These are phyloP conservation scores for Leishmania gerbilli DNA, from an alignment of 208 protist genomes.

Conservation along the genomic window DNA sequence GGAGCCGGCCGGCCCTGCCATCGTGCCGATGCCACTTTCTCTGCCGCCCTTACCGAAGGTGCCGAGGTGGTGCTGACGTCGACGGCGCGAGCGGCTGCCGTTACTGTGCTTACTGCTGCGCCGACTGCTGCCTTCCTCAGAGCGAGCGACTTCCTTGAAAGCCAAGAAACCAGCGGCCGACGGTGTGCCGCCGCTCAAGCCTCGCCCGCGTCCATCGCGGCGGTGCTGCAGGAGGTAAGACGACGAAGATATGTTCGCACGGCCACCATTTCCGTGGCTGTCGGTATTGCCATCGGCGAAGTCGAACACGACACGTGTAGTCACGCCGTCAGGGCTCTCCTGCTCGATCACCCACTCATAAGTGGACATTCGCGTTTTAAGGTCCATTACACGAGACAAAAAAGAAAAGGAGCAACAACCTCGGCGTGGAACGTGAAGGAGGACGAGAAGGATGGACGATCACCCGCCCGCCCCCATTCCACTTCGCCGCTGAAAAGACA, in stretches of 20 bases:
- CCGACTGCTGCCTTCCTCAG: constrained; percentile 46
- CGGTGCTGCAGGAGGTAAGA: background rate
- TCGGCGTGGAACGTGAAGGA: background rate
- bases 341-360: constrained; percentile 55
- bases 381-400: background rate
- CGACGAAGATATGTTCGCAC: background rate
- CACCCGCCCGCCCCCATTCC: background rate
- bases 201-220: constrained; percentile 7
- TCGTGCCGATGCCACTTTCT: constrained; percentile 8
- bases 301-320: constrained; percentile 40
- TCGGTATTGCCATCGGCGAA: constrained; percentile 16
- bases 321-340: constrained; percentile 34
- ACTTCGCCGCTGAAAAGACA: background rate
- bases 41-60: constrained; percentile 12
- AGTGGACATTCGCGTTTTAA: constrained; percentile 21
- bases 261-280: constrained; percentile 1
- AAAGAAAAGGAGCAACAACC: background rate
- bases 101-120: constrained; percentile 46
- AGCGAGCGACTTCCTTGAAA: constrained; percentile 11
- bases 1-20: constrained; percentile 13
- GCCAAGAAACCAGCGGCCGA: background rate
- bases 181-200: background rate
- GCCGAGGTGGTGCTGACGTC: constrained; percentile 7
- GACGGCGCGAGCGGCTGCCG: constrained; percentile 14
- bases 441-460: background rate